phyloP scores from a whole-genome alignment of 148 eudicot species.

The Persicaria tinctoria region DNA sequence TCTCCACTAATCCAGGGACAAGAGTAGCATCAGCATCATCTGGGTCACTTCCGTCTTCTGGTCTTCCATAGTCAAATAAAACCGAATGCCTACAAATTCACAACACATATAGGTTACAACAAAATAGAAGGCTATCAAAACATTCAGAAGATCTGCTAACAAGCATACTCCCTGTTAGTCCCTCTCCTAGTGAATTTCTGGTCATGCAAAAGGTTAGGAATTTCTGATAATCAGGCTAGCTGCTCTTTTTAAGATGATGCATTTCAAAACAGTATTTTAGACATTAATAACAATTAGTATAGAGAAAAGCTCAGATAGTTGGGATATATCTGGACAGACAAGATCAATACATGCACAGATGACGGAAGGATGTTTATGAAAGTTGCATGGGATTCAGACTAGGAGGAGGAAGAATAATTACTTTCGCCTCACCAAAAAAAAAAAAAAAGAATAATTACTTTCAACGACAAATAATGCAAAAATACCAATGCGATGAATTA shows the following conservation, averaged over 20 bases:
- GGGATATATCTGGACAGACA: constrained; percentile 5
- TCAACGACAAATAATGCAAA: background rate
- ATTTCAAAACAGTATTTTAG: background rate
- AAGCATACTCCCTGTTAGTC: background rate
- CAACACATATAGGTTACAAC: background rate
- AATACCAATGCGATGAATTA: constrained; percentile 11
- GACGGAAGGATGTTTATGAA: background rate
- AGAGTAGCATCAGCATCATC: constrained; percentile 88
- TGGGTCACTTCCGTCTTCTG: constrained; percentile 48
- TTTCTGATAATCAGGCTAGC: background rate
- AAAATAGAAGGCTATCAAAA: background rate
- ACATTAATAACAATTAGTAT: background rate
- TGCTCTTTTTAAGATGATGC: background rate
- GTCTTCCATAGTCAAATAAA: constrained; percentile 74
- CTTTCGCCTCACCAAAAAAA: too few relatives aligned
- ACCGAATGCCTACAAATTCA: constrained; percentile 49
- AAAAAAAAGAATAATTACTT: background rate
- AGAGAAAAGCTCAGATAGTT: background rate
- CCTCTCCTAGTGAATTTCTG: background rate
- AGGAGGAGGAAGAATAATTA: background rate
- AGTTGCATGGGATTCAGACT: background rate
- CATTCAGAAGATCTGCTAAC: background rate
- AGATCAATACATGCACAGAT: background rate
- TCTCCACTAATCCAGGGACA: constrained; percentile 83
- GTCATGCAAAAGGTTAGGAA: background rate